These are phyloP conservation scores for Globisporangium paddicum DNA, from an alignment of 352 stramenopile species.

Conservation along the genomic window DNA sequence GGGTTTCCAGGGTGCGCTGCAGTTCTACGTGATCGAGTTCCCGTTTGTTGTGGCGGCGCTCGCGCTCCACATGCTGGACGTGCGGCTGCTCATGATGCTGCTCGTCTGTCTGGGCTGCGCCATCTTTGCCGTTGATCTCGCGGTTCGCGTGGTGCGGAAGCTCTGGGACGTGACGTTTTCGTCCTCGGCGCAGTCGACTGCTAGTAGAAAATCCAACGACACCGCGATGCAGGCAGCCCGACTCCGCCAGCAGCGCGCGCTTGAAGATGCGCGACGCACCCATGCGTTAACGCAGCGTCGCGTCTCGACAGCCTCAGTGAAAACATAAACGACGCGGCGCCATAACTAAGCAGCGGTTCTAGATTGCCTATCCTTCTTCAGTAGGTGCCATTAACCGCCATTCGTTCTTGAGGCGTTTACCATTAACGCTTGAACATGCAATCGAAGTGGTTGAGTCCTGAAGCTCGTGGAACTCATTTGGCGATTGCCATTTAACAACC, in stretches of 20 bases:
- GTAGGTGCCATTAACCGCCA: no score
- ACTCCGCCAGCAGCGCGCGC: conserved; percentile 21
- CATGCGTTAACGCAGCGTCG: conserved; percentile 5
- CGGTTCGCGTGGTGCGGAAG: conserved; percentile 4
- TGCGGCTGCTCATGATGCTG: conserved; percentile 18
- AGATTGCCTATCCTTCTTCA: no score
- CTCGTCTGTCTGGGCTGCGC: conserved; percentile 19
- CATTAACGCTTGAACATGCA: no score
- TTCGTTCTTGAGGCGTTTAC: no score
- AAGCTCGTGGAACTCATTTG: not conserved
- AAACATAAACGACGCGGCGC: no score
- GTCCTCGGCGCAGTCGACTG: conserved; percentile 37
- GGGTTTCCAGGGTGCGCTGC: conserved; percentile 7
- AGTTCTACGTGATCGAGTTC: conserved; percentile 32
- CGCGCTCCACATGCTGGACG: conserved; percentile 16
- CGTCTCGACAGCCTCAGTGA: not conserved
- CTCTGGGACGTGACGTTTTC: conserved; percentile 21
- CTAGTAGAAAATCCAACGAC: conserved; percentile 39
- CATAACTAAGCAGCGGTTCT: no score
- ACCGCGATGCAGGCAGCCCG: conserved; percentile 63
- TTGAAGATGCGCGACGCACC: conserved; percentile 2
- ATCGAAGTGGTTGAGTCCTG: no score
- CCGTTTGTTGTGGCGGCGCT: conserved; percentile 18
- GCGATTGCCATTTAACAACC: not conserved
- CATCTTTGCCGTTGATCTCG: conserved; percentile 28